Percentiles rank a stretch among this genome's conserved stretches.
Evolutionary conservation across 352 stramenopile genomes (phyloP).

Genomic region (Globisporangium alternatum): DNA sequence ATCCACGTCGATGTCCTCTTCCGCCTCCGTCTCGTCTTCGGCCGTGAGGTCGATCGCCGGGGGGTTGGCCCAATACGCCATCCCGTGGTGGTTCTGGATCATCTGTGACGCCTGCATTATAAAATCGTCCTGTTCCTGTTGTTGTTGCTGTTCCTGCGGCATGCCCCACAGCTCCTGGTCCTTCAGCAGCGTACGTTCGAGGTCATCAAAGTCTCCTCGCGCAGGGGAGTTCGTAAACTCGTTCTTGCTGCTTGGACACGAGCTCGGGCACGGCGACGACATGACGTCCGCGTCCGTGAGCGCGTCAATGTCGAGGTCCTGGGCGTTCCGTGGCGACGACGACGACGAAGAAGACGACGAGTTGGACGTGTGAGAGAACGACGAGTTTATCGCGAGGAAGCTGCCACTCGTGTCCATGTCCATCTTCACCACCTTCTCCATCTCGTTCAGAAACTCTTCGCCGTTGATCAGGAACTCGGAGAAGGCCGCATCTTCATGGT

Average conservation of each 20-base stretch:
- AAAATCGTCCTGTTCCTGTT: constrained; percentile 5
- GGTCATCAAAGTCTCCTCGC: constrained; percentile 33
- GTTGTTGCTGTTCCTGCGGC: constrained; percentile 12
- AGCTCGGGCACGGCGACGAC: constrained; percentile 48
- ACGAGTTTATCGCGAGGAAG: constrained; percentile 10
- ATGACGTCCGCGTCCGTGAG: constrained; percentile 49
- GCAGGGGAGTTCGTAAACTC: constrained; percentile 24
- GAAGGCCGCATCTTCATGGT: constrained; percentile 10
- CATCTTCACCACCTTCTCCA: constrained; percentile 50
- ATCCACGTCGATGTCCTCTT: constrained; percentile 25
- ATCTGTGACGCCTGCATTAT: not conserved
- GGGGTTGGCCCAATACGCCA: constrained; percentile 9
- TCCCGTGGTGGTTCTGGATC: constrained; percentile 1
- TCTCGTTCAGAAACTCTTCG: constrained; percentile 54
- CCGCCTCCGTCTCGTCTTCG: constrained; percentile 26
- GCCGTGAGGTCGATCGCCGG: constrained; percentile 28
- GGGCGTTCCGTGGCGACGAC: constrained; percentile 16
- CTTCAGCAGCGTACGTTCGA: constrained; percentile 26
- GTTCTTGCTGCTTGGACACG: constrained; percentile 26
- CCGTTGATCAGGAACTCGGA: constrained; percentile 49
- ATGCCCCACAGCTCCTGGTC: constrained; percentile 5
- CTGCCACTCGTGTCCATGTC: constrained; percentile 23
- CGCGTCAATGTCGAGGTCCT: constrained; percentile 35
- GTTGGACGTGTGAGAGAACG: constrained; percentile 2
- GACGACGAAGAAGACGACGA: constrained; percentile 11